Percentiles rank a stretch among this genome's conserved stretches.
phyloP scores from a whole-genome alignment of 2,329 filamentous ascomycete genomes.

The Iodosphaeria phyllophila region DNA sequence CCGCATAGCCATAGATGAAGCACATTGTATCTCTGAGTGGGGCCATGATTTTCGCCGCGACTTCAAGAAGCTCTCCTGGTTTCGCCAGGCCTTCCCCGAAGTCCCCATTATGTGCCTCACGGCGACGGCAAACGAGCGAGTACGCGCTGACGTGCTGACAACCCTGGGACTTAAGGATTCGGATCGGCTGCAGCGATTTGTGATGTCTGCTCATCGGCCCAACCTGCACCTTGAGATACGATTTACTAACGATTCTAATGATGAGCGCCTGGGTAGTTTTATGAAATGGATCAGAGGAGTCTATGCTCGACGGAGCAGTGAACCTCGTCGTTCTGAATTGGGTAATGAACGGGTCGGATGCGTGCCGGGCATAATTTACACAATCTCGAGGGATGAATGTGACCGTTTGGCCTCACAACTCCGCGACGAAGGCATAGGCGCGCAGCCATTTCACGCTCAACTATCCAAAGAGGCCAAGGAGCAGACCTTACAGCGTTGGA shows the following conservation, averaged over 20 bases:
- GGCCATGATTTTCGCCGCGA: constrained; percentile 92
- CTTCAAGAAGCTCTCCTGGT: constrained; percentile 76
- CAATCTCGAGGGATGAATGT: constrained; percentile 55
- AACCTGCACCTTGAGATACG: constrained; percentile 86
- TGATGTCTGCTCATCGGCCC: constrained; percentile 64
- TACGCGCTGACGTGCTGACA: constrained; percentile 65
- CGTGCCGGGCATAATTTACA: constrained; percentile 66
- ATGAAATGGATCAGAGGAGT: constrained; percentile 58
- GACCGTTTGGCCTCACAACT: constrained; percentile 50
- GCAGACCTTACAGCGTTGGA: constrained; percentile 52
- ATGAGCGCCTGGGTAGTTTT: constrained; percentile 56
- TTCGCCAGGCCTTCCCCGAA: constrained; percentile 61
- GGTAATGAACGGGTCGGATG: constrained; percentile 38
- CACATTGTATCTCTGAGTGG: constrained; percentile 96
- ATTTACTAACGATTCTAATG: constrained; percentile 59
- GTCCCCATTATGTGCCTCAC: constrained; percentile 88
- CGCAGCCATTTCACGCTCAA: constrained; percentile 55
- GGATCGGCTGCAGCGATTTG: constrained; percentile 51
- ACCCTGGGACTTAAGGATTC: constrained; percentile 45
- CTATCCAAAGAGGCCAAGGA: constrained; percentile 50
- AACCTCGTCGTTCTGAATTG: constrained; percentile 40
- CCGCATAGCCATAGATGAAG: constrained; percentile 80
- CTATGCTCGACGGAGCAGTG: constrained; percentile 45
- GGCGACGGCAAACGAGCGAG: constrained; percentile 68
- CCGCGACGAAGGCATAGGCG: constrained; percentile 49